phyloP scores from a whole-genome alignment of 305 asterid genomes.

The Solanum chacoense region DNA sequence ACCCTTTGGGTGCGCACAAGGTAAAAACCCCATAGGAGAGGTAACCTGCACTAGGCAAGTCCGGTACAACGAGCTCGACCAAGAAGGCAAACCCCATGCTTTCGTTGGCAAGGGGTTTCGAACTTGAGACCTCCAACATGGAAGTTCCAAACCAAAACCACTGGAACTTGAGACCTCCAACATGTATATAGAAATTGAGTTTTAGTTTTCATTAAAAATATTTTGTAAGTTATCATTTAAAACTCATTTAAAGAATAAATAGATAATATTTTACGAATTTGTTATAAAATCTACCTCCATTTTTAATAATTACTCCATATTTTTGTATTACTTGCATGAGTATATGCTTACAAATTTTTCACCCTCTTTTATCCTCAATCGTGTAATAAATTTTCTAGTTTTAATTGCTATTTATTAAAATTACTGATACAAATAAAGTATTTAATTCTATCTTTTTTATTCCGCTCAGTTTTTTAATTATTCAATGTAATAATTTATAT shows the following conservation, averaged over 20 bases:
- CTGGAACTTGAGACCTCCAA: neutral
- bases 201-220: neutral
- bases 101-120: neutral
- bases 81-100: neutral
- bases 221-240: neutral
- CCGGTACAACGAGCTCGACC: neutral
- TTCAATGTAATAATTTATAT: neutral
- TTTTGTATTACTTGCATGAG: neutral
- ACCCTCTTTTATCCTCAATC: neutral
- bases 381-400: neutral
- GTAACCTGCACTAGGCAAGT: neutral
- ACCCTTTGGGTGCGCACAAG: neutral
- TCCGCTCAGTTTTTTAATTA: neutral
- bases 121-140: neutral
- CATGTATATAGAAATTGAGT: neutral
- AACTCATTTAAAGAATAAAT: neutral
- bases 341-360: neutral
- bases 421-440: neutral
- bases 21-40: neutral
- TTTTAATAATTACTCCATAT: neutral
- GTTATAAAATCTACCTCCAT: neutral
- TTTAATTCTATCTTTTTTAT: neutral
- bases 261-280: neutral
- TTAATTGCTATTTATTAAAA: neutral
- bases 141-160: neutral